Evolutionary conservation across 2,329 filamentous ascomycete genomes (phyloP).

Genomic region (Hypomyces perniciosus): DNA sequence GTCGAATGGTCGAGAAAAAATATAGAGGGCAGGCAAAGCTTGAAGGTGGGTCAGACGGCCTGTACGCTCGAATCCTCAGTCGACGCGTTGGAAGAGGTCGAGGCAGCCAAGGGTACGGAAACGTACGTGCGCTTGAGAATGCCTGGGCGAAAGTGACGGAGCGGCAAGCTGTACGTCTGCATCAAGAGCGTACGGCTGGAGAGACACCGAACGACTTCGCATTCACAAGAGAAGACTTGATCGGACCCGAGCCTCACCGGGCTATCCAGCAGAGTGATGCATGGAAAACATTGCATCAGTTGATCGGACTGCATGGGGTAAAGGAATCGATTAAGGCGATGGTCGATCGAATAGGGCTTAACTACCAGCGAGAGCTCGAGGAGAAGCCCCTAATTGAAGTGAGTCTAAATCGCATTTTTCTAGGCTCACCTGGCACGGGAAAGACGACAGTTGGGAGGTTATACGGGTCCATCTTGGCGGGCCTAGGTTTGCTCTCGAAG

Average conservation of each 20-base stretch:
- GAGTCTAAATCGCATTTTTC: slow-evolving; percentile 63
- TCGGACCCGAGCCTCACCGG: background rate
- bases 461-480: slow-evolving; percentile 69
- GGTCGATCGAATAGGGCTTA: background rate
- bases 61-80: background rate
- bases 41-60: background rate
- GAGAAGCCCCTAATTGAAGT: slow-evolving; percentile 29
- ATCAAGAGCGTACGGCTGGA: background rate
- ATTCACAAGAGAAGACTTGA: slow-evolving; percentile 2
- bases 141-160: background rate
- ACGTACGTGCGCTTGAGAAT: slow-evolving; percentile 1
- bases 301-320: slow-evolving; percentile 1
- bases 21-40: background rate
- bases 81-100: background rate
- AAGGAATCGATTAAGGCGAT: background rate
- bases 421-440: slow-evolving; percentile 60
- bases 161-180: slow-evolving; percentile 3
- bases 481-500: slow-evolving; percentile 61
- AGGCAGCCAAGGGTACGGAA: slow-evolving; percentile 1
- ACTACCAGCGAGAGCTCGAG: background rate
- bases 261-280: background rate
- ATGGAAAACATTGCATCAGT: background rate
- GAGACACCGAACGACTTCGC: background rate
- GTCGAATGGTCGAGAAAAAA: background rate
- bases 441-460: slow-evolving; percentile 68